Conservation (phyloP, 1,284 basidiomycete species). For the Pyrrhoderma lamaoense region DNA sequence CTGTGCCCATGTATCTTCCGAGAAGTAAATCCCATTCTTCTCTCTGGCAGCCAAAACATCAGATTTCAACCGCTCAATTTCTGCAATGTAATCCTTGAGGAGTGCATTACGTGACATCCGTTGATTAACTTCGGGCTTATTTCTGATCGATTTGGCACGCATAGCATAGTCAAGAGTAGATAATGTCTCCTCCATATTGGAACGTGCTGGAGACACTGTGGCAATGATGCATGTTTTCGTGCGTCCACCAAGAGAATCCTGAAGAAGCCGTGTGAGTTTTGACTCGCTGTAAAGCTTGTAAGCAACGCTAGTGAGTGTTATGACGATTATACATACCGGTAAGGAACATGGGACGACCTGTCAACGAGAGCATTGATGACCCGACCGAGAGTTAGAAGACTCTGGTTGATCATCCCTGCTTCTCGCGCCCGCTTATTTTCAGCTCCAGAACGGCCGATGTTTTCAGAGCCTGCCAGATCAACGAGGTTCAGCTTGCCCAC, state of each 20-base stretch:
- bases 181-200: conserved; percentile 94
- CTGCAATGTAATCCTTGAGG: conserved; percentile 91
- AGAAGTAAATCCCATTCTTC: conserved; percentile 92
- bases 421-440: conserved; percentile 93
- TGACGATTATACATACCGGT: conserved; percentile 50
- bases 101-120: conserved; percentile 90
- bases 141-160: conserved; percentile 92
- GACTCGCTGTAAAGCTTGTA: conserved; percentile 50
- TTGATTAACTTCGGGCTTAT: conserved; percentile 93
- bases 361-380: conserved; percentile 98
- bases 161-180: conserved; percentile 98
- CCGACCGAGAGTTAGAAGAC: conserved; percentile 88
- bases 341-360: conserved; percentile 86
- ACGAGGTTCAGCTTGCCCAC: conserved; percentile 97
- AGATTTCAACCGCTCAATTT: conserved; percentile 90
- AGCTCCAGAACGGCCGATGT: conserved; percentile 93
- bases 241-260: conserved; percentile 97
- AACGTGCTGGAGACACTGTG: conserved; percentile 86
- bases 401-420: conserved; percentile 99
- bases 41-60: conserved; percentile 87
- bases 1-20: conserved; percentile 83
- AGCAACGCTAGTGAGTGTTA: conserved; percentile 4
- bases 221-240: conserved; percentile 99
- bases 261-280: conserved; percentile 93
- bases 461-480: conserved; percentile 95